Evolutionary conservation across 352 stramenopile species (phyloP), one percentile per base, ranked within the genome.

Genomic region (Phytophthora europaea): DNA sequence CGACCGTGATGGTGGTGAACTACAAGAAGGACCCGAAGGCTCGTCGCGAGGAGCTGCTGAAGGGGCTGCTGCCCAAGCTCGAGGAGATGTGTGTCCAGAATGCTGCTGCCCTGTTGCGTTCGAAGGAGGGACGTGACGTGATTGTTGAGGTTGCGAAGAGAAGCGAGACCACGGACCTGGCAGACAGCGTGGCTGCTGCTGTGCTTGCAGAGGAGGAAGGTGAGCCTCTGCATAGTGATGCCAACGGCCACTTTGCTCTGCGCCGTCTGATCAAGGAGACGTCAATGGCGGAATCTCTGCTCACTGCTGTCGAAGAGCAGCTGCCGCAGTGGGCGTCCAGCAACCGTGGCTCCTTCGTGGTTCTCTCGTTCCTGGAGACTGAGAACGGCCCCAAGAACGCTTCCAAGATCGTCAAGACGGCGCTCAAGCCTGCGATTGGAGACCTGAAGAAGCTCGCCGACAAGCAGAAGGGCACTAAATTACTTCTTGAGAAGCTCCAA

Each of bases 11-110:
- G 33, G 72, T 94, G 10, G 85, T 96, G 43, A 97, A 95, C 72
- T 97, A 97, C 87, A 95, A 95, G 82, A 97, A 97, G 70, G 84
- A 95, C 70, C 90, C 90, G 22, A 78, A 89, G 1, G 78, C 83
- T 52, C 88, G 89, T 80, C 86, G 87, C 38, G 82, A 93, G 40
- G 89, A 95, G 70, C 61, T 95, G 26, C 72, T 95, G 40, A 92
- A 93, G 70, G 87, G 88, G 48, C 65, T 95, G 65, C 59, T 94
- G 67, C 83, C 90, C 23, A 94, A 95, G 72, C 78, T 96, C n/a
- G 83, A 95, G 64, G 86, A 92, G 18, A 88, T 96, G 77, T 93
- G 88, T 52, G 64, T 59, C 8, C 82, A 79, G 48, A 86, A 96
- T 62, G 80, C 83, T 59, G 74, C 66, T 36, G 84, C 76, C 10